phyloP scores from a whole-genome alignment of 176 grass and related monocot species.

The Oryza glumipatula region DNA sequence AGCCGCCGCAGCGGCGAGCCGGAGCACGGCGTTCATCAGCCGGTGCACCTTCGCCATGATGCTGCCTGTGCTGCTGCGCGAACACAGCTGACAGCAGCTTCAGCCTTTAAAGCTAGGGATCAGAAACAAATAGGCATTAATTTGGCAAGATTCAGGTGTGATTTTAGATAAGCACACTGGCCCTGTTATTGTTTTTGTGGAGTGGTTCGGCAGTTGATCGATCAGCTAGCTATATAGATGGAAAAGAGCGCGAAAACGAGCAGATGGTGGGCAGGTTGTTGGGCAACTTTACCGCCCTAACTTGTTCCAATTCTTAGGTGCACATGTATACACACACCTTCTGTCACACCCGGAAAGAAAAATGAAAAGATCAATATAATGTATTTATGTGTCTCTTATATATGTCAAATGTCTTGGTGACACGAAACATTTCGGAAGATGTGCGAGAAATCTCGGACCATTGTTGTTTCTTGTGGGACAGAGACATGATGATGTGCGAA shows the following conservation, averaged over 20 bases:
- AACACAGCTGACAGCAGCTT: background rate
- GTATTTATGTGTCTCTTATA: too few species aligned
- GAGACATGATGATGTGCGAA: background rate
- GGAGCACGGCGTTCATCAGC: slow-evolving; percentile 45
- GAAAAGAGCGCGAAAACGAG: slow-evolving; percentile 3
- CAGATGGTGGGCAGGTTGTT: slow-evolving; percentile 16
- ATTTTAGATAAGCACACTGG: slow-evolving; percentile 29
- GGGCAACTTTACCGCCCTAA: slow-evolving; percentile 32
- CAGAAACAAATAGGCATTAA: background rate
- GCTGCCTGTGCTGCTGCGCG: background rate
- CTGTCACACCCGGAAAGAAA: too few species aligned
- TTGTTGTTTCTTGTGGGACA: slow-evolving; percentile 13
- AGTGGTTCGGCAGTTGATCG: slow-evolving; percentile 46
- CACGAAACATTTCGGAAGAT: too few species aligned
- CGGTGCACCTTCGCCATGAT: slow-evolving; percentile 63
- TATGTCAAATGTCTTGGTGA: too few species aligned
- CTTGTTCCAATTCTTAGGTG: too few species aligned
- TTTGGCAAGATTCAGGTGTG: background rate
- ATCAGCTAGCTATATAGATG: background rate
- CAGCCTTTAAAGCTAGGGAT: background rate
- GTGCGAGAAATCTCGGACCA: background rate
- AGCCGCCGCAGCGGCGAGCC: slow-evolving; percentile 57
- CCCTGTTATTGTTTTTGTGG: background rate
- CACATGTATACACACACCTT: too few species aligned
- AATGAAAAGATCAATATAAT: too few species aligned